A percentile compares a stretch with the other conserved stretches of the same genome.
Evolutionary conservation across 352 stramenopile species (phyloP).

Genomic region (Phytophthora podocarpi): DNA sequence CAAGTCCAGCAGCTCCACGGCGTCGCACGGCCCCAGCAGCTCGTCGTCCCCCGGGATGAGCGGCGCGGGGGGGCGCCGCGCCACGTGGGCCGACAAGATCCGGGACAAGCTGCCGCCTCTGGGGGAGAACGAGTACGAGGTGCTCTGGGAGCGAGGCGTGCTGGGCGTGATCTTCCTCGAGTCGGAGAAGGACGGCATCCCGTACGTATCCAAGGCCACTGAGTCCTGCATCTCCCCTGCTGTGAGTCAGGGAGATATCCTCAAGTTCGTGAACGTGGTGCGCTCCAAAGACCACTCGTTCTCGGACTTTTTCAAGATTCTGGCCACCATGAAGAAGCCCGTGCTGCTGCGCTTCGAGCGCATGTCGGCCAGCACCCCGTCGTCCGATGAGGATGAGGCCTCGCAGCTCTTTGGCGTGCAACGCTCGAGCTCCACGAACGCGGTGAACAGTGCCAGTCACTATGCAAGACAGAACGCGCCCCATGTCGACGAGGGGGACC

Average conservation of each 20-base stretch:
- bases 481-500: conserved; percentile 23
- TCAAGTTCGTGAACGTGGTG: conserved; percentile 88
- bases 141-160: conserved; percentile 87
- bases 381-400: conserved; percentile 52
- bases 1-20: conserved; percentile 28
- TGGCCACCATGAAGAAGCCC: conserved; percentile 90
- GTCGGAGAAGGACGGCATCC: conserved; percentile 84
- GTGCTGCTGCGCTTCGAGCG: conserved; percentile 86
- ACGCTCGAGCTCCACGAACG: conserved; percentile 52
- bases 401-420: conserved; percentile 48
- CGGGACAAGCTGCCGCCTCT: conserved; percentile 78
- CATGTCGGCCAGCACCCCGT: conserved; percentile 47
- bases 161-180: conserved; percentile 89
- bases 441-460: conserved; percentile 33
- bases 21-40: conserved; percentile 15
- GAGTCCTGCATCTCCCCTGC: conserved; percentile 84
- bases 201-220: conserved; percentile 87
- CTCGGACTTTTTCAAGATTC: conserved; percentile 90
- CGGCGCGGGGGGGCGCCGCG: conserved; percentile 28
- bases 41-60: conserved; percentile 20
- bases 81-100: conserved; percentile 82
- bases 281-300: conserved; percentile 89
- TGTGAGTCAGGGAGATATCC: conserved; percentile 73
- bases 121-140: conserved; percentile 84
- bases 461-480: conserved; percentile 37